phyloP scores from a whole-genome alignment of 257 asterid genomes.

The Ophiorrhiza pumila region DNA sequence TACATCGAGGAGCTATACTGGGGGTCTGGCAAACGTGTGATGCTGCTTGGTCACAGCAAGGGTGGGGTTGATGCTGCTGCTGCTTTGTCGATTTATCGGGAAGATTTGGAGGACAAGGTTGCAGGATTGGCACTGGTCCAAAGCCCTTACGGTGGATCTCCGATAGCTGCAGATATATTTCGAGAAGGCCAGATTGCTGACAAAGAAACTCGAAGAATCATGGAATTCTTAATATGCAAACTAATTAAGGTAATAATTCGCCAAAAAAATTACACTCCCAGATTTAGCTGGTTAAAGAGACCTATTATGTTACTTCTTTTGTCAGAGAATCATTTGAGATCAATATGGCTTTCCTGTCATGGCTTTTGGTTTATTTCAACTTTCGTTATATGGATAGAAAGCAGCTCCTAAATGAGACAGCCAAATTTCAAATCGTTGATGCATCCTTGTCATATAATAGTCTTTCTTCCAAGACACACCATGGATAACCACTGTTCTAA shows the following conservation, averaged over 20 bases:
- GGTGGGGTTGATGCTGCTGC: constrained; percentile 99
- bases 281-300: neutral
- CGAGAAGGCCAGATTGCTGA: constrained; percentile 95
- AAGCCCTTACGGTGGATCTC: constrained; percentile 92
- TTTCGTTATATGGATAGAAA: neutral
- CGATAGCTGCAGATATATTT: constrained; percentile 87
- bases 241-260: constrained; percentile 59
- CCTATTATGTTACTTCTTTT: neutral
- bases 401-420: neutral
- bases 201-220: constrained; percentile 68
- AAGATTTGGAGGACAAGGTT: constrained; percentile 66
- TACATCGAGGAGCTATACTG: constrained; percentile 88
- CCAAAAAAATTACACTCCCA: neutral
- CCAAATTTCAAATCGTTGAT: neutral
- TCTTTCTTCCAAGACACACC: neutral
- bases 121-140: constrained; percentile 92
- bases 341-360: neutral
- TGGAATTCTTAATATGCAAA: constrained; percentile 85
- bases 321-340: neutral
- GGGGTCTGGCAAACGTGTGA: constrained; percentile 88
- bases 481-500: neutral
- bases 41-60: constrained; percentile 96
- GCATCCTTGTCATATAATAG: neutral
- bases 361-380: neutral
- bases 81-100: constrained; percentile 73